Evolutionary conservation across 1,139 yeast genomes (phyloP), one percentile per base, ranked within the genome.

Genomic region (Yamadazyma spencermartinsiae): DNA sequence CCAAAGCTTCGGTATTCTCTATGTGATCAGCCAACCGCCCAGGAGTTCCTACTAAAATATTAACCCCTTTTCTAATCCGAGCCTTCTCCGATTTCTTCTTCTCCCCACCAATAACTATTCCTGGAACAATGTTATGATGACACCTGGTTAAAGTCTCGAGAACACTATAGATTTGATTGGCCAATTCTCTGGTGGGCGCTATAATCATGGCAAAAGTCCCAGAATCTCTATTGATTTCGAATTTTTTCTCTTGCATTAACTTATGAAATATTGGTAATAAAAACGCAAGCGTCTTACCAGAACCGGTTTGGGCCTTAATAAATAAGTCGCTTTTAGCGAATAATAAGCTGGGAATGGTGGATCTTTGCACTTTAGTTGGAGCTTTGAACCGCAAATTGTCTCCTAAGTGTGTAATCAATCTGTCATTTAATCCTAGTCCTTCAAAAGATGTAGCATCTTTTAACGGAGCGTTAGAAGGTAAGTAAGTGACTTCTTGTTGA

Each of bases 231-330:
- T 72, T 72, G 35, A 82, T 62, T 28, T 72, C 72, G 33, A 65
- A 59, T 27, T 69, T 60, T 33, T 75, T 61, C 45, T 65, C 69
- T 45, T 51, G 50, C 84, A 87, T 80, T 26, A 92, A 65, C 46
- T 77, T 72, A 48, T 83, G 80, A 47, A 87, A 63, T n/a, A 92
- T 81, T 0, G 98, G 98, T 34, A 92, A 66, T 11, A 84, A 68
- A 58, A 87, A 92, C 0, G 98, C 82, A 43, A 90, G 64, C 0
- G 98, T 89, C 58, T 90, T 90, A 60, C 98, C 98, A 0, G 96
- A 87, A 38, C 98, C 98, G 0, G 98, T 90, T 61, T 89, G 97
- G 0, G 98, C 96, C 55, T 87, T 94, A 36, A 89, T 86, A 50
- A 90, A 85, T 41, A 88, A 65, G 61, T 90, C 97, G 23, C 73